Conservation (phyloP, 768 basidiomycete genomes). For the Psilocybe tampanensis region DNA sequence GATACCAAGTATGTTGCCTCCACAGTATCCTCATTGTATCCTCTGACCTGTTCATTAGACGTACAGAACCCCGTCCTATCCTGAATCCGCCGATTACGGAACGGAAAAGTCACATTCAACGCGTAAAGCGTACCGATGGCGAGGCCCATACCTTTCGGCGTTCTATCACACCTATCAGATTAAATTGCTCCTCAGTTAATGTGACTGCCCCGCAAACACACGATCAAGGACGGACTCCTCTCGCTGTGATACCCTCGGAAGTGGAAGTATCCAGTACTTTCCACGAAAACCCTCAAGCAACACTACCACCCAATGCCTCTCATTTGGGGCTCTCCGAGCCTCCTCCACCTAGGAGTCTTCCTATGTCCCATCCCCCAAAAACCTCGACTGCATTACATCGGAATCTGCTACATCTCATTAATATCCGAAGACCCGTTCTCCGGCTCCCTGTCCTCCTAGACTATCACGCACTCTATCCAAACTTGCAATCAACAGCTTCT, state of each 20-base stretch:
- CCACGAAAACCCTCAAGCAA: slow-evolving; percentile 1
- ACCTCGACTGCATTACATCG: slow-evolving; percentile 40
- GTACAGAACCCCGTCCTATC: background rate
- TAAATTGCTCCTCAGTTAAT: background rate
- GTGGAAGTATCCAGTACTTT: background rate
- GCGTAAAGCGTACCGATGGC: background rate
- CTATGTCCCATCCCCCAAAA: slow-evolving; percentile 24
- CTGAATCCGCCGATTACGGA: slow-evolving; percentile 1
- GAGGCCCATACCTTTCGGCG: background rate
- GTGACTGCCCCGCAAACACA: background rate
- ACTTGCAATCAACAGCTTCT: slow-evolving; percentile 41
- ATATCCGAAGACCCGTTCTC: slow-evolving; percentile 28
- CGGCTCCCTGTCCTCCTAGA: slow-evolving; percentile 44
- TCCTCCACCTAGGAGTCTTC: background rate
- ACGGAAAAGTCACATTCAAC: background rate
- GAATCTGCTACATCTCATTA: slow-evolving; percentile 43
- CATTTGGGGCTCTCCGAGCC: background rate
- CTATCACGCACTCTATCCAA: slow-evolving; percentile 45
- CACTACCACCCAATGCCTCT: background rate
- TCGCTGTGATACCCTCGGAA: background rate
- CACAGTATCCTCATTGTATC: background rate
- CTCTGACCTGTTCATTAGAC: background rate
- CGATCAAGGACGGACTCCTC: background rate
- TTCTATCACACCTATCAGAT: background rate
- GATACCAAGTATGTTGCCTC: slow-evolving; percentile 1